A percentile compares a stretch with the other conserved stretches of the same genome.
Conservation (phyloP, 495 filamentous ascomycete species). For the Peziza echinospora region DNA sequence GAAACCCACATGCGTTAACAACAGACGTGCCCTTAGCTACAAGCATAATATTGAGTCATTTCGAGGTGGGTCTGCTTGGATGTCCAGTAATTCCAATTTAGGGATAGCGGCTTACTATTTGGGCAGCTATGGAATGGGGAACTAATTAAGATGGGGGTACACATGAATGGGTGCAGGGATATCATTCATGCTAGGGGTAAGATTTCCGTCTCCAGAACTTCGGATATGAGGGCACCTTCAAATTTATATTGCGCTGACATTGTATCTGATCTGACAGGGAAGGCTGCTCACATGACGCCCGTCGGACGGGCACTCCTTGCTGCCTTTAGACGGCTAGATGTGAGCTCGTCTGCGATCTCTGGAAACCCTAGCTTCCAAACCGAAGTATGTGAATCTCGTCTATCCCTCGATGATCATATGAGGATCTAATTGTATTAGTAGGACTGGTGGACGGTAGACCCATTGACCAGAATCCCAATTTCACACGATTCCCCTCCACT, state of each 20-base stretch:
- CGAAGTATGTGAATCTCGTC: slow-evolving; percentile 7
- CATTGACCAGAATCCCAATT: slow-evolving; percentile 15
- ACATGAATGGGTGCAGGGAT: slow-evolving; percentile 15
- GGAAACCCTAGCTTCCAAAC: slow-evolving; percentile 18
- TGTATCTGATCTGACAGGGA: no score
- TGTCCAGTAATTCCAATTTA: background rate
- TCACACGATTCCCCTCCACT: slow-evolving; percentile 10
- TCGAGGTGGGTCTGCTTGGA: slow-evolving; percentile 7
- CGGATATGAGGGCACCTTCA: no score
- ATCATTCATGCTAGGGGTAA: slow-evolving; percentile 16
- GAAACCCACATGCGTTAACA: slow-evolving; percentile 5
- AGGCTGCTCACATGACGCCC: slow-evolving; percentile 15
- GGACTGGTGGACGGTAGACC: slow-evolving; percentile 19
- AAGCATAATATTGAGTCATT: slow-evolving; percentile 14
- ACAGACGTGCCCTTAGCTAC: slow-evolving; percentile 10
- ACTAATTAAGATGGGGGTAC: slow-evolving; percentile 17
- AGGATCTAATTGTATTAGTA: slow-evolving; percentile 1
- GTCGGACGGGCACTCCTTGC: slow-evolving; percentile 15
- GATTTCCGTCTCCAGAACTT: slow-evolving; percentile 2
- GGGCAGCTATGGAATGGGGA: slow-evolving; percentile 16
- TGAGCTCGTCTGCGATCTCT: slow-evolving; percentile 13
- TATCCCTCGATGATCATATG: no score
- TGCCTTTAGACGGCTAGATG: slow-evolving; percentile 14
- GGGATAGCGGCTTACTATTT: slow-evolving; percentile 3
- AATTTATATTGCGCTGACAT: no score